Evolutionary conservation across 2,329 filamentous ascomycete species (phyloP).

Genomic region (Cercospora zeina): DNA sequence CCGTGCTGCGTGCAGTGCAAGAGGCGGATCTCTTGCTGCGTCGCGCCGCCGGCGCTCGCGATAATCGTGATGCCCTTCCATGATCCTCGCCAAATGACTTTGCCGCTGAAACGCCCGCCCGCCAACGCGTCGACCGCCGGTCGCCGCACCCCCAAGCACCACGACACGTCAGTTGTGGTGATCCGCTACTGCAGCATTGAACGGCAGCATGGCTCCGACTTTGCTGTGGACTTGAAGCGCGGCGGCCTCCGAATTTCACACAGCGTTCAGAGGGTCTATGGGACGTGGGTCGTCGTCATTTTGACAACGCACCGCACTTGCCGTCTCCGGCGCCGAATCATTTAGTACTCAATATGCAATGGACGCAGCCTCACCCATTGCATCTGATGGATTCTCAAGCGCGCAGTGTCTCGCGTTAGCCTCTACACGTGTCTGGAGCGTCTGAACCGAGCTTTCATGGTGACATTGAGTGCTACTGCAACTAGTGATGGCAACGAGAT

Average conservation of each 20-base stretch:
- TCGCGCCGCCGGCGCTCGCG: conserved; percentile 10
- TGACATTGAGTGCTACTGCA: background rate
- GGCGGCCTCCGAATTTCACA: background rate
- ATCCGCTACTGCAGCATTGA: background rate
- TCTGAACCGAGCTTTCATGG: background rate
- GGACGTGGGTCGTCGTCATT: background rate
- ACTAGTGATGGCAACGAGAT: background rate
- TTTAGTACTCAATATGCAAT: background rate
- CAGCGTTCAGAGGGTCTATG: background rate
- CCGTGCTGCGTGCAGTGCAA: conserved; percentile 16
- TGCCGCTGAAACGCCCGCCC: background rate
- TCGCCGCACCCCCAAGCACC: background rate
- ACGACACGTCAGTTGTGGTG: background rate
- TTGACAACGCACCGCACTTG: background rate
- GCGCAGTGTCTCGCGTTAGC: background rate
- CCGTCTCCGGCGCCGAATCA: background rate
- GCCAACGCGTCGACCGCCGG: background rate
- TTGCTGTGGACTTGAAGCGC: background rate
- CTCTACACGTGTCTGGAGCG: background rate
- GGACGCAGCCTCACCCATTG: background rate
- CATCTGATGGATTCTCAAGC: background rate
- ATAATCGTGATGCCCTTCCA: background rate
- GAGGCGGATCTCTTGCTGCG: conserved; percentile 17
- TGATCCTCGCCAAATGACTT: background rate
- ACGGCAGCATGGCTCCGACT: background rate